Conservation (phyloP, 2,329 filamentous ascomycete species). For the Lasiodiplodia citricola region DNA sequence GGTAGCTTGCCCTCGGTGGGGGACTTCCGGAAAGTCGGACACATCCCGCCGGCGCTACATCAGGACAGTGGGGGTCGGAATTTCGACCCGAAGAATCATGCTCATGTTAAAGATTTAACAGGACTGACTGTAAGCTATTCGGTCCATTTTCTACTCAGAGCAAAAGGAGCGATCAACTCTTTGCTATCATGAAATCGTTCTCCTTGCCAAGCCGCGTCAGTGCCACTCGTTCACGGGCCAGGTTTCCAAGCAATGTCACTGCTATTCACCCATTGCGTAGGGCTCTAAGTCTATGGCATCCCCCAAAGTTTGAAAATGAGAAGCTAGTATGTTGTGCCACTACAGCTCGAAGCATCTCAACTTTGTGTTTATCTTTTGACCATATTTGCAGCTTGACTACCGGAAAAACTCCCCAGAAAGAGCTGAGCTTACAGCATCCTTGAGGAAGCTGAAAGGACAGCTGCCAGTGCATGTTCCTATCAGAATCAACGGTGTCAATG, state of each 20-base stretch:
- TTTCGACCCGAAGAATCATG: too few species aligned
- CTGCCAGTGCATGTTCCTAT: background rate
- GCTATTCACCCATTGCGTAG: background rate
- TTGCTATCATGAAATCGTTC: background rate
- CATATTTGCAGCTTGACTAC: background rate
- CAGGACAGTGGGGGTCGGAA: too few species aligned
- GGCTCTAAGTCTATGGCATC: background rate
- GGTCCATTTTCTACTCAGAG: too few species aligned
- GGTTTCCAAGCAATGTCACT: background rate
- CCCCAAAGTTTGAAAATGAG: background rate
- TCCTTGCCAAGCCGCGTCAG: background rate
- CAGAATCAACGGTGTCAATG: background rate
- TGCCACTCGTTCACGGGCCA: background rate
- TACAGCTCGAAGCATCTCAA: too few species aligned
- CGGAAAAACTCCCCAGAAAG: background rate
- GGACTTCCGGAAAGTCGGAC: too few species aligned
- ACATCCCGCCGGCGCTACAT: too few species aligned
- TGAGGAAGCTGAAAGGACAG: background rate
- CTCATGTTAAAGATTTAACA: too few species aligned
- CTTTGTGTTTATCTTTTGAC: background rate
- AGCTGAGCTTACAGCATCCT: background rate
- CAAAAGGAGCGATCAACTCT: background rate
- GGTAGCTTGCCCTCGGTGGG: too few species aligned
- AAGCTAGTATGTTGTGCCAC: background rate
- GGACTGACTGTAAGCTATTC: too few species aligned